Conservation (phyloP, 345 rosid genomes). For the Eucalyptus cladocalyx region DNA sequence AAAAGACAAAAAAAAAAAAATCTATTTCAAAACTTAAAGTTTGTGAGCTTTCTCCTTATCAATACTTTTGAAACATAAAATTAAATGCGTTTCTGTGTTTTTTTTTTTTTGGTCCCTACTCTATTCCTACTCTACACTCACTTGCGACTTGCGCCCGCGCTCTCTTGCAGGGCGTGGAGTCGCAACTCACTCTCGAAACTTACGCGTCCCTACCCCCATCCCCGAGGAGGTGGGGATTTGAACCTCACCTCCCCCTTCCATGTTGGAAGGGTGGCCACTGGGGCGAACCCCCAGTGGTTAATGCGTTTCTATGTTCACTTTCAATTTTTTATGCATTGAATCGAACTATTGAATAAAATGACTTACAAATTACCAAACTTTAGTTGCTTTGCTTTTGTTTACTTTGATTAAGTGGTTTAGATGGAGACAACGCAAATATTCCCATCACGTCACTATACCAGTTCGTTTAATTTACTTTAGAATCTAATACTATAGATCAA, state of each 20-base stretch:
- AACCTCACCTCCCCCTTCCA: too few relatives aligned
- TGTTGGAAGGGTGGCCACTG: too few relatives aligned
- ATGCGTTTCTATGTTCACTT: background rate
- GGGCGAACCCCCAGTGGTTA: too few relatives aligned
- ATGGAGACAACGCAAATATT: background rate
- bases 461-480: background rate
- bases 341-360: background rate
- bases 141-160: too few relatives aligned
- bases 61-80: background rate
- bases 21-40: background rate
- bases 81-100: background rate
- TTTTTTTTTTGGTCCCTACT: too few relatives aligned
- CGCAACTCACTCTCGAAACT: too few relatives aligned
- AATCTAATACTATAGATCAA: background rate
- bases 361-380: background rate
- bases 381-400: background rate
- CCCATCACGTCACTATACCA: background rate
- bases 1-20: fast-evolving
- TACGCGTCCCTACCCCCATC: too few relatives aligned
- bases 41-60: background rate
- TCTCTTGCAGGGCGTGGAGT: too few relatives aligned
- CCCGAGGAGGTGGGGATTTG: too few relatives aligned
- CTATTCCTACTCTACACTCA: too few relatives aligned
- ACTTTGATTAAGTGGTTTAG: background rate
- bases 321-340: background rate